Evolutionary conservation across 306 rosid genomes (phyloP).

Genomic region (Macrotyloma uniflorum): DNA sequence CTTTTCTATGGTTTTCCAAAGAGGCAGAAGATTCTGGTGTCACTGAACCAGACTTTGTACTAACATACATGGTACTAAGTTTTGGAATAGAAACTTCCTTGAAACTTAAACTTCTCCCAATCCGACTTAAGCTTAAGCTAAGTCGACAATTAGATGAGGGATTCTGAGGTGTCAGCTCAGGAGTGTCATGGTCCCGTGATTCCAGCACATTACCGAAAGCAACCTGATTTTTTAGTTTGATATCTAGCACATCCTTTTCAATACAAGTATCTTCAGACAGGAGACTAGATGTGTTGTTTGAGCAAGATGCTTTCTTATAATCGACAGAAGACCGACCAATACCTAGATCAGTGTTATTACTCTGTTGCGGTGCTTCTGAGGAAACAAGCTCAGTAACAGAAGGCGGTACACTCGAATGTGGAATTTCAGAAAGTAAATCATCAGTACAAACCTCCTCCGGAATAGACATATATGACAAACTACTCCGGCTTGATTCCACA

Average conservation of each 20-base stretch:
- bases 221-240: constrained; percentile 38
- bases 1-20: constrained; percentile 46
- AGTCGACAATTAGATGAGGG: constrained; percentile 61
- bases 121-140: constrained; percentile 69
- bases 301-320: constrained; percentile 37
- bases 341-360: constrained; percentile 35
- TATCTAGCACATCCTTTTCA: constrained; percentile 36
- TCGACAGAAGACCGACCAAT: constrained; percentile 44
- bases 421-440: constrained; percentile 52
- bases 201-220: constrained; percentile 36
- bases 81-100: constrained; percentile 70
- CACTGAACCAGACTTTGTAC: constrained; percentile 74
- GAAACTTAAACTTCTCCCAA: constrained; percentile 90
- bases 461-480: constrained; percentile 55
- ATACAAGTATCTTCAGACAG: constrained; percentile 36
- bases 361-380: constrained; percentile 36
- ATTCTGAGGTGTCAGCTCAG: constrained; percentile 46
- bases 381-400: constrained; percentile 39
- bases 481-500: constrained; percentile 50
- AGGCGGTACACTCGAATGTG: constrained; percentile 53
- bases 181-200: constrained; percentile 47
- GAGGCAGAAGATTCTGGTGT: constrained; percentile 51
- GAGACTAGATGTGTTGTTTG: constrained; percentile 42
- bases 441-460: constrained; percentile 46
- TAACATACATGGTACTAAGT: constrained; percentile 52